Conservation (phyloP, 2,329 filamentous ascomycete species). For the Trichoderma sp. region DNA sequence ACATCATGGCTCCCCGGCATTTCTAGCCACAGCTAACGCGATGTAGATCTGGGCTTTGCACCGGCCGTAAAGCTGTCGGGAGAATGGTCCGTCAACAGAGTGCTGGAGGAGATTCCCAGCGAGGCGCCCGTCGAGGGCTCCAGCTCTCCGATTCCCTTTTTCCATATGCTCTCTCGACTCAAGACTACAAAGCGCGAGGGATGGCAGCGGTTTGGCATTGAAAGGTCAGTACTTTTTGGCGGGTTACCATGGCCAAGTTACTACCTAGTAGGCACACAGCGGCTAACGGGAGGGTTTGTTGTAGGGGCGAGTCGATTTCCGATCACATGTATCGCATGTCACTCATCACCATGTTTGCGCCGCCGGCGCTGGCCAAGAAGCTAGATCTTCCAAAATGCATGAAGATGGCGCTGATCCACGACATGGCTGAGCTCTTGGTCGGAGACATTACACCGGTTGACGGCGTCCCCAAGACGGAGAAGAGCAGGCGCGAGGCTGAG, state of each 20-base stretch:
- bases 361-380: constrained; percentile 64
- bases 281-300: background rate
- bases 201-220: constrained; percentile 84
- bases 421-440: constrained; percentile 94
- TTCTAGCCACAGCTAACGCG: background rate
- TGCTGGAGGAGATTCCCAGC: constrained; percentile 61
- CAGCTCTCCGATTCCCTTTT: constrained; percentile 79
- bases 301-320: constrained; percentile 80
- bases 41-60: constrained; percentile 32
- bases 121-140: constrained; percentile 55
- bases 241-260: too few species aligned
- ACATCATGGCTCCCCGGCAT: background rate
- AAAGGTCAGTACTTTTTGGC: constrained; percentile 43
- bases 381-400: constrained; percentile 82
- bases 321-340: constrained; percentile 99
- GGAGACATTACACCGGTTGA: constrained; percentile 97
- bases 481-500: constrained; percentile 77
- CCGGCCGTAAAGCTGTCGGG: constrained; percentile 41
- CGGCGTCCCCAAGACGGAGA: constrained; percentile 78
- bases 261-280: background rate
- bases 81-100: constrained; percentile 57
- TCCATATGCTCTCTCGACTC: constrained; percentile 87
- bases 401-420: constrained; percentile 93
- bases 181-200: constrained; percentile 97
- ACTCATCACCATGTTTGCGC: constrained; percentile 88